Evolutionary conservation across 257 asterid species (phyloP).

Genomic region (Ehretia macrophylla): DNA sequence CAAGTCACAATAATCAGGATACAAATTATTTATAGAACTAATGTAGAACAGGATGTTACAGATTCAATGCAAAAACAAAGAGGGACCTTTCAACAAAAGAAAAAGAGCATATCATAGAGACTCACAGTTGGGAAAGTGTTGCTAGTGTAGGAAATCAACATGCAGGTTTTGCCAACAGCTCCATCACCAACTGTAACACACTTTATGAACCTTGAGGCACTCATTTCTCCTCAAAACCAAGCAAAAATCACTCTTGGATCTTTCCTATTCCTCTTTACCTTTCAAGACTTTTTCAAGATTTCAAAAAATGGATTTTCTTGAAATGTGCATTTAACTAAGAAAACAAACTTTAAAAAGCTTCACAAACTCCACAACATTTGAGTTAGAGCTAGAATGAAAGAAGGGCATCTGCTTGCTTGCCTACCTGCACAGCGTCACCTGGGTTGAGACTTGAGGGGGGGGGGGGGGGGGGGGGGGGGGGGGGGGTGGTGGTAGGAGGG

Average conservation of each 20-base stretch:
- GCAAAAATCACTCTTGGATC: background rate
- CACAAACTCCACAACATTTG: background rate
- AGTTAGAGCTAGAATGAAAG: background rate
- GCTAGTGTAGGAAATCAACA: constrained; percentile 3
- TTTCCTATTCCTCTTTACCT: background rate
- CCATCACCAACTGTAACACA: constrained; percentile 9
- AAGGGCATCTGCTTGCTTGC: background rate
- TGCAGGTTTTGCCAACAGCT: constrained; percentile 5
- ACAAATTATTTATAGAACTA: too few species aligned
- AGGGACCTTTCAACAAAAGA: background rate
- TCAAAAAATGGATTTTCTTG: background rate
- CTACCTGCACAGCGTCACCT: background rate
- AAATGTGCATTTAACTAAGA: background rate
- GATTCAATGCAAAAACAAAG: too few species aligned
- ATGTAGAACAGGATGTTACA: too few species aligned
- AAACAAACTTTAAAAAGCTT: background rate
- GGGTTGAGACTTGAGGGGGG: too few species aligned
- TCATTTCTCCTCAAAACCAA: background rate
- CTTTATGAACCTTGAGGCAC: background rate
- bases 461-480: too few species aligned
- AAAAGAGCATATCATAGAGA: background rate
- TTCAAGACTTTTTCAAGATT: background rate
- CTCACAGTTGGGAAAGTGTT: constrained; percentile 4
- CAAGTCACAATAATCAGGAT: too few species aligned
- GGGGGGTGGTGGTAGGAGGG: too few species aligned